Percentiles rank a stretch among this genome's conserved stretches.
These are phyloP conservation scores for Cladosporium cucumerinum DNA, from an alignment of 2,329 filamentous ascomycete genomes.

Conservation along the genomic window DNA sequence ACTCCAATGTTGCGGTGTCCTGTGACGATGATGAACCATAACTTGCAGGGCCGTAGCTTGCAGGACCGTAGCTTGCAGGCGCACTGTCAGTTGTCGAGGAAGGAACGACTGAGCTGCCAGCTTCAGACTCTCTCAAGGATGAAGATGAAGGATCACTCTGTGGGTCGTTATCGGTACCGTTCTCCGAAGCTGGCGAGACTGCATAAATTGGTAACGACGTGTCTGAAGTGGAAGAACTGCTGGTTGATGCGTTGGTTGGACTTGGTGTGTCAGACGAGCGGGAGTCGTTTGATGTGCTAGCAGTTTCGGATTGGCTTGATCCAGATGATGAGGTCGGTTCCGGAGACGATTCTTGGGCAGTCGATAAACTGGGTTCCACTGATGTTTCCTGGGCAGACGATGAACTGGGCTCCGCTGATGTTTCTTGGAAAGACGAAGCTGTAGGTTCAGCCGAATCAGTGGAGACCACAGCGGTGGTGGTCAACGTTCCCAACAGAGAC, in stretches of 20 bases:
- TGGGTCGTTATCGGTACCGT: not conserved
- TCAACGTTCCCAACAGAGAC: constrained; percentile 6
- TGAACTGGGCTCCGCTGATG: not conserved
- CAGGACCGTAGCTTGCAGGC: not conserved
- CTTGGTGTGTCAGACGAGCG: not conserved
- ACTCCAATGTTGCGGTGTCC: not conserved
- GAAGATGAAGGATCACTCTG: not conserved
- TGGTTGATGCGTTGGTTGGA: not conserved
- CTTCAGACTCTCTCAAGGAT: not conserved
- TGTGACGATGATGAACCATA: not conserved
- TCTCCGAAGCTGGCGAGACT: not conserved
- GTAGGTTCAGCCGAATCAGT: not conserved
- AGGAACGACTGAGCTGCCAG: not conserved
- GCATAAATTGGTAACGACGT: not conserved
- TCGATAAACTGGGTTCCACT: not conserved
- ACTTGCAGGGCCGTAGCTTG: not conserved
- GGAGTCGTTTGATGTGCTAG: not conserved
- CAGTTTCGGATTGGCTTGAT: not conserved
- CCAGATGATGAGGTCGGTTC: not conserved
- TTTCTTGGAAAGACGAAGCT: not conserved
- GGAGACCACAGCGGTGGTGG: constrained; percentile 5
- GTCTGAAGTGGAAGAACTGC: not conserved
- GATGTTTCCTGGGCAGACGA: not conserved
- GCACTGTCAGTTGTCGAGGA: not conserved
- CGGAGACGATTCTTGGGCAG: not conserved